Conservation (phyloP, 192 early-diverging fungal genomes). For the Linnemannia zychae region DNA sequence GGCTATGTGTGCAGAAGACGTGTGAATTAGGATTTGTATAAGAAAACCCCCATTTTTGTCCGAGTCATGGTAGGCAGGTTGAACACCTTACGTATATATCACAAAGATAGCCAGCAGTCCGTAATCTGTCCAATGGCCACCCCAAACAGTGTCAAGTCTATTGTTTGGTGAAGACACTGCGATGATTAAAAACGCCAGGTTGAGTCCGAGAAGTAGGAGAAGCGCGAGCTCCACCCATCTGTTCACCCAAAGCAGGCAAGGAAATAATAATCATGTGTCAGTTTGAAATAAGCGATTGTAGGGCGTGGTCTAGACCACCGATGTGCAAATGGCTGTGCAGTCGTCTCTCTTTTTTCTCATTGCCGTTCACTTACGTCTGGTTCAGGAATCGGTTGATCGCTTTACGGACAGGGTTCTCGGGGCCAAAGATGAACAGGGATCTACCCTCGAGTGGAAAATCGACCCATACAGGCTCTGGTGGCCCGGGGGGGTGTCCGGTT, state of each 20-base stretch:
- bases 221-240: conserved; percentile 66
- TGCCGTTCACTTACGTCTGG: conserved; percentile 54
- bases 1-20: conserved; percentile 14
- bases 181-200: conserved; percentile 58
- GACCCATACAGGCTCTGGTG: background rate
- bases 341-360: background rate
- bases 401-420: conserved; percentile 58
- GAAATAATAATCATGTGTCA: background rate
- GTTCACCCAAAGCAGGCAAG: background rate
- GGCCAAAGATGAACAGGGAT: conserved; percentile 59
- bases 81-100: conserved; percentile 65
- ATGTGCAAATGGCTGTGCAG: background rate
- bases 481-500: background rate
- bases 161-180: conserved; percentile 48
- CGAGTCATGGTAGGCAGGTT: background rate
- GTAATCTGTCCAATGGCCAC: conserved; percentile 63
- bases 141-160: conserved; percentile 52
- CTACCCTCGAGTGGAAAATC: conserved; percentile 44
- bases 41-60: background rate
- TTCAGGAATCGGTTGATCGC: conserved; percentile 52
- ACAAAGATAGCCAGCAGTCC: conserved; percentile 61
- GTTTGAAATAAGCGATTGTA: background rate
- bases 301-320: background rate
- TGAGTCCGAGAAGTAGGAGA: conserved; percentile 58
- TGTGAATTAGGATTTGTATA: background rate